Evolutionary conservation across 2,329 filamentous ascomycete species (phyloP).

Genomic region (Curvularia sp.): DNA sequence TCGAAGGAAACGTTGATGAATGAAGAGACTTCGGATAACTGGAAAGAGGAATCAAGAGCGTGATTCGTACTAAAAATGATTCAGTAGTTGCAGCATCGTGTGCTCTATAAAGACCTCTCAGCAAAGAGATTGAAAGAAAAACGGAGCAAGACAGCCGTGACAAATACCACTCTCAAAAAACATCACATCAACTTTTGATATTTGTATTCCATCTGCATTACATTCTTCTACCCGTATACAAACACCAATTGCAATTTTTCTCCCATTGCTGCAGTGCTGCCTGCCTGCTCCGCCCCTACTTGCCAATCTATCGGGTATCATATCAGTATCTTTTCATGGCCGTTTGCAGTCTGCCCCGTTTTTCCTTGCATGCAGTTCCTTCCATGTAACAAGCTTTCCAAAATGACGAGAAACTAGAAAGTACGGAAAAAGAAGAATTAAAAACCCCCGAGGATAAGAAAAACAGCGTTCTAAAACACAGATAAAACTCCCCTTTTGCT

Average conservation of each 20-base stretch:
- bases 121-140: background rate
- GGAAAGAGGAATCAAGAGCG: background rate
- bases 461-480: no score
- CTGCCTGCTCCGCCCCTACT: background rate
- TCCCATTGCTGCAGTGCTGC: background rate
- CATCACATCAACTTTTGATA: background rate
- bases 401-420: background rate
- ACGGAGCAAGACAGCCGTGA: background rate
- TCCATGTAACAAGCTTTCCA: no score
- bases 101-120: background rate
- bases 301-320: slow-evolving; percentile 23
- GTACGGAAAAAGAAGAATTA: no score
- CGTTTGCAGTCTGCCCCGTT: background rate
- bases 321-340: slow-evolving; percentile 2
- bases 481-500: no score
- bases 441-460: no score
- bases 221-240: background rate
- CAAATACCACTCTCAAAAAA: background rate
- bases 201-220: background rate
- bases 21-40: no score
- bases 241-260: slow-evolving; percentile 13
- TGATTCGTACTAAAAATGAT: background rate
- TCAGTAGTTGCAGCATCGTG: background rate
- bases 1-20: no score
- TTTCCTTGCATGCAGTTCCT: background rate